These are phyloP conservation scores for Paxillus ammoniavirescens DNA, from an alignment of 768 basidiomycete species.

Conservation along the genomic window DNA sequence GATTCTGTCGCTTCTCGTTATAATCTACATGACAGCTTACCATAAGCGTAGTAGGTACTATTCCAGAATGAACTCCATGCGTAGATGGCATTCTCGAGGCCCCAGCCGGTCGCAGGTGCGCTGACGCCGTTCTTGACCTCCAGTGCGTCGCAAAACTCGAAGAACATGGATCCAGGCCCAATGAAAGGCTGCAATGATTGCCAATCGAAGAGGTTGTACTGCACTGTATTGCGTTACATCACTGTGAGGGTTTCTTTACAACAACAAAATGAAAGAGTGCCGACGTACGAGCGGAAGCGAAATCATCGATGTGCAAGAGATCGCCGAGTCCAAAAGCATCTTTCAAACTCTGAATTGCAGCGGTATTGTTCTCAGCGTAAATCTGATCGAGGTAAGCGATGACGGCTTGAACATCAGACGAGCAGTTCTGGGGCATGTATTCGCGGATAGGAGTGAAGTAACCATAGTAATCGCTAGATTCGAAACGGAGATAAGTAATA, in stretches of 20 bases:
- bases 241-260: conserved; percentile 28
- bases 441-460: conserved; percentile 73
- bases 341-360: conserved; percentile 54
- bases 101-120: conserved; percentile 55
- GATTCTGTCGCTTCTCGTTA: not conserved
- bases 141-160: conserved; percentile 39
- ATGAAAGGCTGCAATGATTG: conserved; percentile 53
- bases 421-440: conserved; percentile 72
- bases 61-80: conserved; percentile 65
- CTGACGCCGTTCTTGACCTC: conserved; percentile 38
- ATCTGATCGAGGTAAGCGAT: conserved; percentile 60
- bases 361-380: conserved; percentile 42
- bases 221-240: conserved; percentile 41
- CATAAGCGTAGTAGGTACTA: conserved; percentile 40
- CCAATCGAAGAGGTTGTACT: conserved; percentile 66
- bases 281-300: conserved; percentile 51
- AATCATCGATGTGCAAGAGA: conserved; percentile 64
- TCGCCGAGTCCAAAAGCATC: conserved; percentile 55
- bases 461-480: conserved; percentile 26
- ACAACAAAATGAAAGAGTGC: not conserved
- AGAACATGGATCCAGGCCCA: conserved; percentile 40
- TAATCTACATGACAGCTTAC: conserved; percentile 36
- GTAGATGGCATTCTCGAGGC: conserved; percentile 54
- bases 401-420: conserved; percentile 65
- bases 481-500: conserved; percentile 1